Conservation (phyloP, 129 eudicot genomes). For the Centrapalus pauciflorus region DNA sequence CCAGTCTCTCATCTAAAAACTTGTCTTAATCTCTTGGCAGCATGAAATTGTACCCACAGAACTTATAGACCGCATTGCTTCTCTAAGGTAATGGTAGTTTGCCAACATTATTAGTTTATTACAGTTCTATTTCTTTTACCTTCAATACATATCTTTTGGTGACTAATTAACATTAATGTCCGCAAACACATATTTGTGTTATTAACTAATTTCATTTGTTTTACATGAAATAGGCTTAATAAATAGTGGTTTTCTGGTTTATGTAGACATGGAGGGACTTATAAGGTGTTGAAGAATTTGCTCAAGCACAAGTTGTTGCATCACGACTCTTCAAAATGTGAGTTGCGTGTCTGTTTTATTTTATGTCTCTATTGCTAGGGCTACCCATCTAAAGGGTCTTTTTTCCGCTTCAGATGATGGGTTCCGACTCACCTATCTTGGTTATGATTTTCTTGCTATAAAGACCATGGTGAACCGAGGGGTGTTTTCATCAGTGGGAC, state of each 20-base stretch:
- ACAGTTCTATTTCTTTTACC: not conserved
- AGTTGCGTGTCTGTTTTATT: constrained; percentile 8
- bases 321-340: constrained; percentile 88
- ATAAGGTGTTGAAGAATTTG: constrained; percentile 85
- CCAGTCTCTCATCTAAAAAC: not conserved
- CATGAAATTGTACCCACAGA: constrained; percentile 94
- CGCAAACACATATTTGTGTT: not conserved
- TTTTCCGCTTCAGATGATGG: constrained; percentile 64
- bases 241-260: constrained; percentile 9
- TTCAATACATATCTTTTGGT: not conserved
- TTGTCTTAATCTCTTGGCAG: constrained; percentile 33
- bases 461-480: constrained; percentile 92
- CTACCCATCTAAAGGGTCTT: not conserved
- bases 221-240: not conserved
- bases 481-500: constrained; percentile 75
- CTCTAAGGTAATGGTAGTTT: constrained; percentile 63
- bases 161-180: no score
- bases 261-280: constrained; percentile 89
- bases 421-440: constrained; percentile 86
- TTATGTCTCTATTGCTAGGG: not conserved
- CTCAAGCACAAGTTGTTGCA: constrained; percentile 90
- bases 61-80: constrained; percentile 80
- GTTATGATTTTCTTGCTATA: constrained; percentile 95
- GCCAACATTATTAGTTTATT: not conserved
- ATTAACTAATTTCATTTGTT: not conserved